A percentile compares a stretch with the other conserved stretches of the same genome.
These are phyloP conservation scores for Paraconiothyrium sp. DNA, from an alignment of 2,329 filamentous ascomycete genomes.

Conservation along the genomic window DNA sequence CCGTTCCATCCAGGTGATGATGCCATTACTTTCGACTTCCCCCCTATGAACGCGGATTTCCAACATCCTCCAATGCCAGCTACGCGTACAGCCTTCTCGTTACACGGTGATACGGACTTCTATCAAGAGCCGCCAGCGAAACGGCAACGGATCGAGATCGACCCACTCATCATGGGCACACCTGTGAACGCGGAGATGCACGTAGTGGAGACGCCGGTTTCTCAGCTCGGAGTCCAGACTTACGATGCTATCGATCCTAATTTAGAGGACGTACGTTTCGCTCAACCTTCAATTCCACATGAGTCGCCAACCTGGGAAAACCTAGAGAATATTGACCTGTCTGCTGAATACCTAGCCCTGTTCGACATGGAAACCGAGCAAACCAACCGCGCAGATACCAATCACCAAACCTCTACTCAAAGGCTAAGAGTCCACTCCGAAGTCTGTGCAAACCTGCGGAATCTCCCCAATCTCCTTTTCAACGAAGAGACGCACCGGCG, in stretches of 20 bases:
- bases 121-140: constrained; percentile 17
- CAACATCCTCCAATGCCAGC: neutral
- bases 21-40: neutral
- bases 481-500: constrained; percentile 16
- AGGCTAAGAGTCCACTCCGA: constrained; percentile 17
- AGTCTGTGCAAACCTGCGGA: constrained; percentile 10
- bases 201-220: constrained; percentile 7
- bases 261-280: constrained; percentile 9
- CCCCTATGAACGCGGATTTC: constrained; percentile 2
- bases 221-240: constrained; percentile 1
- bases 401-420: neutral
- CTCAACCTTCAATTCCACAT: neutral
- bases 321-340: constrained; percentile 9
- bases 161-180: constrained; percentile 16
- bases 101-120: neutral
- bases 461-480: constrained; percentile 17
- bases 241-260: constrained; percentile 14
- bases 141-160: constrained; percentile 23
- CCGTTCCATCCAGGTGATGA: neutral
- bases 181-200: neutral
- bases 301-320: constrained; percentile 2
- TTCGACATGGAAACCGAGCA: constrained; percentile 16
- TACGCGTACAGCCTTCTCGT: neutral
- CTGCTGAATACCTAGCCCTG: constrained; percentile 13
- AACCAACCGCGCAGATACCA: neutral